Base-by-base conservation (phyloP, 2,329 filamentous ascomycete species). In the Pseudogymnoascus sp. region DNA sequence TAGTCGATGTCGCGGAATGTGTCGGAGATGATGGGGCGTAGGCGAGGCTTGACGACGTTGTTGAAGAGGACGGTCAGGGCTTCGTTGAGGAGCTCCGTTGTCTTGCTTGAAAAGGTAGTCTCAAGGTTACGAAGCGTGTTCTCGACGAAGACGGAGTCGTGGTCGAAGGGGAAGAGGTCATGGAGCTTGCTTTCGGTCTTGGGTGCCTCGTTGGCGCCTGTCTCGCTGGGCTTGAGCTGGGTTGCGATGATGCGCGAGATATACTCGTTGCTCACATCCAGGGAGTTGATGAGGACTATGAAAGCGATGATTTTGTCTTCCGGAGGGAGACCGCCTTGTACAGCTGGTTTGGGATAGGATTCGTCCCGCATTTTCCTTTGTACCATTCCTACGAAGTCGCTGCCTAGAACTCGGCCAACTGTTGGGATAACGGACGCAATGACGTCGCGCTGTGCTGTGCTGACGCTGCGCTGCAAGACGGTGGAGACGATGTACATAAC, bases 401-500 rank as follows among this genome's bases (percentile, higher is more conserved):
- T 86, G 31, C 89, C 87, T 3, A 99, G 83, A 0, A 99, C 88
- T 36, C 92, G 85, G 16, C 89, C 85, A 4, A 98, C 81, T 0
- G 87, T 89, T 1, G 92, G 89, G 25, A 97, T 78, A 6, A 96
- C 90, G 64, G 85, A 90, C 45, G 85, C 85, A 21, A 96, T 84
- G 3, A 96, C 87, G 16, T 88, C 83, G 69, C 87, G 82, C 73
- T 97, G 93, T 1, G 90, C 91, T 0, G 96, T 98, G 0, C 90
- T 89, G 21, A 98, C 80, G 0, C 92, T 90, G 68, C 93, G 88
- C 68, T 96, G 89, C 6, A 98, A 81, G 36, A 98, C 90, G 61
- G 93, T 89, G 73, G 96, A 96, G 73, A 96, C 90, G 70, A 99
- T 97, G 77, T 98, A 99, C 93, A 99, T 98, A 72, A 98, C 92